Evolutionary conservation across 169 alveolate genomes (phyloP).

Genomic region (Plasmodium adleri): DNA sequence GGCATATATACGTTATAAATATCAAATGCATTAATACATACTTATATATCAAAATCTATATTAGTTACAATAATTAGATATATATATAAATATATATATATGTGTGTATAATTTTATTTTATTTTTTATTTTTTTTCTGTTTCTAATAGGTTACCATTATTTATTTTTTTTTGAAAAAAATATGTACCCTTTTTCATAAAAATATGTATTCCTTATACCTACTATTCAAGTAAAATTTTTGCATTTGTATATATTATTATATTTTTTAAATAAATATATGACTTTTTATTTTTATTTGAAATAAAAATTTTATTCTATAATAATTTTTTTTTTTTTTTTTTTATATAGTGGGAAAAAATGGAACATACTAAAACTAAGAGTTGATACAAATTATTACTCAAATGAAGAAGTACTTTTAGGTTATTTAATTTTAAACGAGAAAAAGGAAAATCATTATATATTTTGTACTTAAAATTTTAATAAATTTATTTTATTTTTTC

Average conservation of each 20-base stretch:
- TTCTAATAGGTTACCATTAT: constrained; percentile 30
- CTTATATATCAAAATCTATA: too few species aligned
- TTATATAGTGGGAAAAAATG: constrained; percentile 73
- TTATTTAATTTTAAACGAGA: not conserved
- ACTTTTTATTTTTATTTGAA: not conserved
- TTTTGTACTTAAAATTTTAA: too few species aligned
- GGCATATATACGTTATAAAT: not conserved
- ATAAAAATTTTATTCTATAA: not conserved
- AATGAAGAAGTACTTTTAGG: constrained; percentile 69
- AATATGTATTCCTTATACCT: constrained; percentile 53
- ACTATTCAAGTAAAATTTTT: constrained; percentile 42
- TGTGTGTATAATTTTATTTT: too few species aligned
- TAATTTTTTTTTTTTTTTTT: not conserved
- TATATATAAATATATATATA: too few species aligned
- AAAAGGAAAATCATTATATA: not conserved
- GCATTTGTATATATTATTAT: too few species aligned
- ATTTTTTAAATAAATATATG: not conserved
- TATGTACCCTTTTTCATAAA: constrained; percentile 34
- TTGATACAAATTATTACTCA: constrained; percentile 65
- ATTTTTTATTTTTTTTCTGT: not conserved
- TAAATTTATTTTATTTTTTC: not conserved
- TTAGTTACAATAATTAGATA: too few species aligned
- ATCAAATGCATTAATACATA: too few species aligned
- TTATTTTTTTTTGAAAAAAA: constrained; percentile 27
- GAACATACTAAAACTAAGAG: constrained; percentile 51